phyloP scores from a whole-genome alignment of 2,329 filamentous ascomycete species.

The Lachnellula cervina region DNA sequence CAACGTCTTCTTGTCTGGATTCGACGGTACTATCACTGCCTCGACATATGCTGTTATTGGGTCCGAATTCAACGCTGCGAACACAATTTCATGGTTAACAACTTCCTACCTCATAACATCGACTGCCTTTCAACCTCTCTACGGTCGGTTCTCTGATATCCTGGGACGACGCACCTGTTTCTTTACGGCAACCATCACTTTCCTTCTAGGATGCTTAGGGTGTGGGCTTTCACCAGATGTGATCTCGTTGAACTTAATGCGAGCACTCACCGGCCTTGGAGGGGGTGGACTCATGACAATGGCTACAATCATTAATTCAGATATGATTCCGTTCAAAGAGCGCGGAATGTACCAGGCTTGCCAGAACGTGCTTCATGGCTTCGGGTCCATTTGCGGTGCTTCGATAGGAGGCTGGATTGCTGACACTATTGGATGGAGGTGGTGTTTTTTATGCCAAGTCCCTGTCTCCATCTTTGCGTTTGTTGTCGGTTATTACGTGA shows the following conservation, averaged over 20 bases:
- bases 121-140: constrained; percentile 68
- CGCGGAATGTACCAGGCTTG: constrained; percentile 56
- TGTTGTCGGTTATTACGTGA: constrained; percentile 46
- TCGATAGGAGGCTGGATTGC: constrained; percentile 61
- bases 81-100: constrained; percentile 70
- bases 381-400: constrained; percentile 58
- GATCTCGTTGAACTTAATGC: constrained; percentile 56
- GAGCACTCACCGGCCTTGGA: constrained; percentile 64
- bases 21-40: constrained; percentile 70
- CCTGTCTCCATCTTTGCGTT: constrained; percentile 54
- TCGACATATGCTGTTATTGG: constrained; percentile 70
- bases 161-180: constrained; percentile 60
- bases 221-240: constrained; percentile 58
- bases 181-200: constrained; percentile 58
- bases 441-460: constrained; percentile 60
- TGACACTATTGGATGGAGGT: constrained; percentile 62
- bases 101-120: constrained; percentile 68
- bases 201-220: constrained; percentile 58
- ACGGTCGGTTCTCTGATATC: constrained; percentile 66
- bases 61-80: constrained; percentile 67
- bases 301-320: constrained; percentile 58
- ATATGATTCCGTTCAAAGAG: constrained; percentile 54
- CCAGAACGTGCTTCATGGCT: constrained; percentile 57
- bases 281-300: constrained; percentile 66
- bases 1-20: constrained; percentile 61